phyloP scores from a whole-genome alignment of 257 asterid genomes.

The Solanum dulcamara region DNA sequence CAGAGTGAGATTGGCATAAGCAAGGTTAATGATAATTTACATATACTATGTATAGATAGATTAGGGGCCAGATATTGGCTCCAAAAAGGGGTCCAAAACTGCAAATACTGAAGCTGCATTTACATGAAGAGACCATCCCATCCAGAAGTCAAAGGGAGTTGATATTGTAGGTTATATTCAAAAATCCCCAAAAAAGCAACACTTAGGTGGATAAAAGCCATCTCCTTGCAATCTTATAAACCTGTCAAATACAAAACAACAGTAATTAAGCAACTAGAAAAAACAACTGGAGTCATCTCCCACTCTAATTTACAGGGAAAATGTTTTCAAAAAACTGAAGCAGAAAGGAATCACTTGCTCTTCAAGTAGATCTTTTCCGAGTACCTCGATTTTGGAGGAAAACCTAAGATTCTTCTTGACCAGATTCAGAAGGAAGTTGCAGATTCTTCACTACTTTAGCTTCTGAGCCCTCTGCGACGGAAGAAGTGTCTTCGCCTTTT shows the following conservation, averaged over 20 bases:
- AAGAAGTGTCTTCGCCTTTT: conserved; percentile 62
- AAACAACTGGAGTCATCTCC: background rate
- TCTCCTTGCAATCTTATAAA: background rate
- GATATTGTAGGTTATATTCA: conserved; percentile 18
- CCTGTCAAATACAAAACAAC: background rate
- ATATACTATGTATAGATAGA: conserved; percentile 21
- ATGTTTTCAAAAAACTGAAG: background rate
- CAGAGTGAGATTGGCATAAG: conserved; percentile 12
- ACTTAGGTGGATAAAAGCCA: background rate
- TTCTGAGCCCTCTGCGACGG: conserved; percentile 54
- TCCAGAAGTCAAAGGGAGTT: conserved; percentile 16
- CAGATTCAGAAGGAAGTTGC: conserved; percentile 33
- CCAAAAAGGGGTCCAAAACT: conserved; percentile 40
- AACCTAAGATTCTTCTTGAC: conserved; percentile 37
- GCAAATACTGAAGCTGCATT: conserved; percentile 24
- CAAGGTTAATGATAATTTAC: conserved; percentile 10
- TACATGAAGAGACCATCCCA: conserved; percentile 17
- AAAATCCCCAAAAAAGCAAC: conserved; percentile 21
- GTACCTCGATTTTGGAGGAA: conserved; percentile 7
- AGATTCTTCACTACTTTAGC: conserved; percentile 50
- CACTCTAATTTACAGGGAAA: background rate
- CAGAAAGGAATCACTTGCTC: background rate
- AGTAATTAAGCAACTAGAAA: background rate
- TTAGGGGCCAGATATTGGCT: conserved; percentile 18
- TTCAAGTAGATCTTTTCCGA: background rate